Base-by-base conservation (phyloP, 257 asterid genomes). In the Forsythia viridissima region DNA sequence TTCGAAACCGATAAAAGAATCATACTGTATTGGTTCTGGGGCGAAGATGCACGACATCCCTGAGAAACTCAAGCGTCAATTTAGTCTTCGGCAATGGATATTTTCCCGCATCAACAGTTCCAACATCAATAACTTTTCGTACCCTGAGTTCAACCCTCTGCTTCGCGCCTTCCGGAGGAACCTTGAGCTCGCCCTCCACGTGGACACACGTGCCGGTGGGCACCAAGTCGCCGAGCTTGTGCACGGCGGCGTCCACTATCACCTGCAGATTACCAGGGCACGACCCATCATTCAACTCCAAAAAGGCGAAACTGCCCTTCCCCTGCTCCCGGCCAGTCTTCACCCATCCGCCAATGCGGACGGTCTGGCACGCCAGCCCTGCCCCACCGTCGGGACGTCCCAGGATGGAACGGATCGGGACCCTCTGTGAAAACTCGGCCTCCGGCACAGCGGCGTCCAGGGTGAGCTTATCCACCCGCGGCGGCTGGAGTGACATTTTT, bases 231-330 rank as follows among this genome's bases (percentile, higher is more conserved):
- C 92, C 74, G 30, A 93, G 87, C 80, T 83, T 91, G 82, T 87
- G 85, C 4, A 92, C 88, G 4, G 82, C 80, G n/a, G 89, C 76
- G 38, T 90, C 92, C 16, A 93, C 96, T 8, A 95, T 86, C 20
- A 93, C 98, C 88, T 95, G 99, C 57, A 95, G 82, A 76, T 89
- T 92, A 39, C 88, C 91, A 38, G 93, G 90, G 73, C 94, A 91
- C 0, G 98, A 91, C 1, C 99, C 98, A 51, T 95, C 98, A 74
- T 92, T 92, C n/a, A 95, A 89, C 80, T 91, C 98, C 39, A 93
- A 67, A 63, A 95, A 95, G 0, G 98, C 97, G 76, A 95, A 86
- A 4, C 89, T 38, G 0, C 96, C 97, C 83, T 89, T 95, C 12
- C 92, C 98, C 59, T 93, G 97, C 79, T 89, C 94, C 24, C 99